Evolutionary conservation across 495 filamentous ascomycete genomes (phyloP).

Genomic region (Podospora pseudoanserina): DNA sequence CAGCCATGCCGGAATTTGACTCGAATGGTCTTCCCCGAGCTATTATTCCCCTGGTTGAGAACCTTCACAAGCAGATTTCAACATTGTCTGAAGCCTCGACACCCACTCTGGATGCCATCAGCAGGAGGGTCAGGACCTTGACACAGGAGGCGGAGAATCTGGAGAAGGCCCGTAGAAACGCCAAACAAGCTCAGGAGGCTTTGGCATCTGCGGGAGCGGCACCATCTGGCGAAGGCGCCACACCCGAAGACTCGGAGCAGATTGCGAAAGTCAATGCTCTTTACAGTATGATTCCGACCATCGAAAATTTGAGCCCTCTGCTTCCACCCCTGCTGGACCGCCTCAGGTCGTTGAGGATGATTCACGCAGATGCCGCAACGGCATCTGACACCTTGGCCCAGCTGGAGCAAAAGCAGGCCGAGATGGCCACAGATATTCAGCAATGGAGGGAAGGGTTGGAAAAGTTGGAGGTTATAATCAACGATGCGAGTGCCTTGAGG

Average conservation of each 20-base stretch:
- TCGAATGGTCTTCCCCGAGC: conserved; percentile 56
- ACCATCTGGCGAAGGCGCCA: conserved; percentile 29
- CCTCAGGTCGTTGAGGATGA: conserved; percentile 72
- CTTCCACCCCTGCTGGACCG: conserved; percentile 84
- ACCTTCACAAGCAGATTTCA: conserved; percentile 68
- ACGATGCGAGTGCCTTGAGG: conserved; percentile 63
- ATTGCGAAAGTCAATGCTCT: conserved; percentile 86
- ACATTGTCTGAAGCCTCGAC: conserved; percentile 61
- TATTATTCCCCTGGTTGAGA: conserved; percentile 74
- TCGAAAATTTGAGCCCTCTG: conserved; percentile 80
- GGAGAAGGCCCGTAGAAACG: conserved; percentile 65
- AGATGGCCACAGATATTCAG: conserved; percentile 78
- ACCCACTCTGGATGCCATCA: conserved; percentile 69
- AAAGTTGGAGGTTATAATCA: conserved; percentile 71
- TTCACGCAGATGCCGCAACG: conserved; percentile 84
- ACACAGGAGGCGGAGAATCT: conserved; percentile 77
- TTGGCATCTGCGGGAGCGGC: conserved; percentile 48
- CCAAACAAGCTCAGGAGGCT: conserved; percentile 62
- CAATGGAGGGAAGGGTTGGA: conserved; percentile 81
- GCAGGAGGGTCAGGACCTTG: conserved; percentile 66
- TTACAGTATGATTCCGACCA: conserved; percentile 82
- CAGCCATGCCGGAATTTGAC: conserved; percentile 61
- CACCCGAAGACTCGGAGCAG: conserved; percentile 57
- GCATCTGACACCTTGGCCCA: conserved; percentile 73
- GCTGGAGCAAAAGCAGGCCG: conserved; percentile 73